Evolutionary conservation across 2,329 filamentous ascomycete genomes (phyloP).

Genomic region (Aspergillus fumigatiaffinis): DNA sequence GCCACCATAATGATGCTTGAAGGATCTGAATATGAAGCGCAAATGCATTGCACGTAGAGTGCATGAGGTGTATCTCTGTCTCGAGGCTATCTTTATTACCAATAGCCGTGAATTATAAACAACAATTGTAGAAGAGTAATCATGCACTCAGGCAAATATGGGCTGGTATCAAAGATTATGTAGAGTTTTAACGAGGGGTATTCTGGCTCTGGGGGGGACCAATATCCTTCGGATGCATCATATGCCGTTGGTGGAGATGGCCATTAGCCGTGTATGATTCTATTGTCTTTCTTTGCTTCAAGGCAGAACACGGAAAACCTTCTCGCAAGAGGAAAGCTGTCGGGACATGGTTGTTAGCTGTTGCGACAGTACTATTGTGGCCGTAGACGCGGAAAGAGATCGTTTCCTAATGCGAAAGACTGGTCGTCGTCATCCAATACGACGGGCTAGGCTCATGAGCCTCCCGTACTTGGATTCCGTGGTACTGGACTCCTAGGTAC

Average conservation of each 20-base stretch:
- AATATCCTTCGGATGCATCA: not conserved
- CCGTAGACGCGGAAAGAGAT: not conserved
- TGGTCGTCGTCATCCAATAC: not conserved
- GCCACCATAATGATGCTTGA: not conserved
- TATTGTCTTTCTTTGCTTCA: not conserved
- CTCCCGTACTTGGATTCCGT: conserved; percentile 15
- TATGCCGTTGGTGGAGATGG: not conserved
- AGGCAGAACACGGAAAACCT: not conserved
- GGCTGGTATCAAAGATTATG: not conserved
- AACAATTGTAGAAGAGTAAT: not conserved
- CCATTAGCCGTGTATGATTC: not conserved
- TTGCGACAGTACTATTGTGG: not conserved
- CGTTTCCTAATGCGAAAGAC: not conserved
- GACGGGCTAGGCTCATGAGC: not conserved
- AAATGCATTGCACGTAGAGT: too few relatives aligned
- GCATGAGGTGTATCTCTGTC: too few relatives aligned
- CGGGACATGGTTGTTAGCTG: not conserved
- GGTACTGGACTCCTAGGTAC: conserved; percentile 38
- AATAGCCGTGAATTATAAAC: not conserved
- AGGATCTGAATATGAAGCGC: too few relatives aligned
- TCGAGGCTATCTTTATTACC: not conserved
- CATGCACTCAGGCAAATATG: not conserved
- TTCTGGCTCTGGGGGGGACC: not conserved
- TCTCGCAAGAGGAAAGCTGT: not conserved
- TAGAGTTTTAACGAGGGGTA: not conserved